Evolutionary conservation across 306 rosid genomes (phyloP).

Genomic region (Prunus davidiana): DNA sequence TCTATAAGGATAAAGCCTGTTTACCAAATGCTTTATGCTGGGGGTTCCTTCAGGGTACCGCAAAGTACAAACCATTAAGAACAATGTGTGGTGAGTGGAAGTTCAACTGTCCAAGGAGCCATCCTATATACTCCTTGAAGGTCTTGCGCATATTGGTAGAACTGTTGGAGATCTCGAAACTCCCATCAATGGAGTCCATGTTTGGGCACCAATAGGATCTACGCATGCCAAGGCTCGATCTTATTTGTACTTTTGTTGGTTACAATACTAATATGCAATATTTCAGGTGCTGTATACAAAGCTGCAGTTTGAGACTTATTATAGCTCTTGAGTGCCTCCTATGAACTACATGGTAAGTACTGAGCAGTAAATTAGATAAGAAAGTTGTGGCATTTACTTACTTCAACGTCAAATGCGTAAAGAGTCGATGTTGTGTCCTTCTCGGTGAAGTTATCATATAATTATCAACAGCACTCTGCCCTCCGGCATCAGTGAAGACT

Average conservation of each 20-base stretch:
- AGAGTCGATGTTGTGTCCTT: not conserved
- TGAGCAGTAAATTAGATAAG: not conserved
- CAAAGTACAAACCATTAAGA: conserved; percentile 33
- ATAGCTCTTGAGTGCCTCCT: not conserved
- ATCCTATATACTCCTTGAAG: not conserved
- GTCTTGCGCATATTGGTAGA: not conserved
- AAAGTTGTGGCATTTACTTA: not conserved
- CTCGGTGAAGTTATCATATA: not conserved
- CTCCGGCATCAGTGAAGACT: not conserved
- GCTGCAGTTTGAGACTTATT: not conserved
- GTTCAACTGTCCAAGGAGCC: not conserved
- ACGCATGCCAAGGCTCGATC: not conserved
- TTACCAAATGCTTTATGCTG: conserved; percentile 70
- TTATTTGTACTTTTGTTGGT: not conserved
- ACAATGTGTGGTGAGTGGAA: not conserved
- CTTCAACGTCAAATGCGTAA: not conserved
- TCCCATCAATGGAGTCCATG: not conserved
- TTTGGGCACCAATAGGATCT: not conserved
- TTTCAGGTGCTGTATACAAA: not conserved
- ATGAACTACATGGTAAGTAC: not conserved
- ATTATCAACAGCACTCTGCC: not conserved
- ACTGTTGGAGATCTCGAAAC: not conserved
- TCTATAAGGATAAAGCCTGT: conserved; percentile 63
- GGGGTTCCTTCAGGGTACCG: conserved; percentile 75
- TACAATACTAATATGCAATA: not conserved